A percentile compares a stretch with the other conserved stretches of the same genome.
These are phyloP conservation scores for Phoma sp. DNA, from an alignment of 2,329 filamentous ascomycete genomes.

Conservation along the genomic window DNA sequence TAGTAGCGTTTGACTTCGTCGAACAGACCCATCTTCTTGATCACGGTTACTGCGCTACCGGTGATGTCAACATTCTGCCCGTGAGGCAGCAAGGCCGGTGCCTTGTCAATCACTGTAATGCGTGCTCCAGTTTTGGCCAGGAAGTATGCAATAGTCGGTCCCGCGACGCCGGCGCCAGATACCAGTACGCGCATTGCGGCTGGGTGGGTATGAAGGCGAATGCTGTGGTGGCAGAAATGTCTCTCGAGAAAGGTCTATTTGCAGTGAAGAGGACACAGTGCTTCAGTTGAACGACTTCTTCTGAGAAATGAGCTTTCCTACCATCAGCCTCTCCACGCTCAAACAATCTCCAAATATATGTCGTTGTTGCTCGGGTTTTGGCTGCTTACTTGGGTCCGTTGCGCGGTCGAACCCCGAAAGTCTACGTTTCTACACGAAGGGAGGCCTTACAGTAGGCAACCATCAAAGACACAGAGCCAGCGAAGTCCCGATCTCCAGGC, in stretches of 20 bases:
- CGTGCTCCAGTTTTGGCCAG: constrained; percentile 31
- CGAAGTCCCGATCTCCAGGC: not conserved
- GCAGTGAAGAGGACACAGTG: no score
- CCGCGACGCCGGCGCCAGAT: constrained; percentile 47
- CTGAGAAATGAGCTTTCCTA: no score
- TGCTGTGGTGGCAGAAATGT: no score
- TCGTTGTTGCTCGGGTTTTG: not conserved
- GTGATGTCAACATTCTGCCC: constrained; percentile 56
- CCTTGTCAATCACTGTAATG: constrained; percentile 52
- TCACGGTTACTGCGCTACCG: constrained; percentile 48
- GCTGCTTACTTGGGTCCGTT: not conserved
- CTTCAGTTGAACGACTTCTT: no score
- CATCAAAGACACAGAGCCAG: not conserved
- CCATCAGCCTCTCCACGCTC: not conserved
- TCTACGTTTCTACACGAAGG: not conserved
- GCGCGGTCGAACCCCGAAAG: not conserved
- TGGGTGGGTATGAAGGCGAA: not conserved
- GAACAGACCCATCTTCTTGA: constrained; percentile 50
- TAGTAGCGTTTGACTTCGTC: constrained; percentile 39
- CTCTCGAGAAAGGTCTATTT: no score
- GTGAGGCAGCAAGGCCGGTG: constrained; percentile 42
- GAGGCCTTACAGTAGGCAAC: constrained; percentile 2
- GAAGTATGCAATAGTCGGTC: constrained; percentile 44
- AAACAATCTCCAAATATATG: not conserved
- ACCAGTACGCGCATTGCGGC: constrained; percentile 41